Evolutionary conservation across 805 yeast species (phyloP).

Genomic region (Brettanomyces custersianus): DNA sequence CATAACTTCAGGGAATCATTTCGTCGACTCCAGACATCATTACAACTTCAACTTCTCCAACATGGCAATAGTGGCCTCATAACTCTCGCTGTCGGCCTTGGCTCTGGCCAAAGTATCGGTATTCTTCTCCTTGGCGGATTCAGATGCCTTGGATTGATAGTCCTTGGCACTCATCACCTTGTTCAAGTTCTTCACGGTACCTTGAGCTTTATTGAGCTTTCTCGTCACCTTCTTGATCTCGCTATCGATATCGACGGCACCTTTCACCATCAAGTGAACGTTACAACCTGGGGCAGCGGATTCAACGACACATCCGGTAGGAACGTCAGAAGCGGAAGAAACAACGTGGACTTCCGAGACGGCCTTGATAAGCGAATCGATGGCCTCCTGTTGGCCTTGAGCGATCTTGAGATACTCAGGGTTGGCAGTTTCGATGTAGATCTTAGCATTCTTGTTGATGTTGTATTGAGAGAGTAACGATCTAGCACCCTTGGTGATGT

Average conservation of each 20-base stretch:
- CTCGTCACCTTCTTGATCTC: constrained; percentile 77
- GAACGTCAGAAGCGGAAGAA: constrained; percentile 44
- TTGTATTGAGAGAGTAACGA: constrained; percentile 86
- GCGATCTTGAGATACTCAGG: constrained; percentile 43
- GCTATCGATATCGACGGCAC: constrained; percentile 85
- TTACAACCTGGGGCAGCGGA: constrained; percentile 73
- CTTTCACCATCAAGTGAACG: constrained; percentile 89
- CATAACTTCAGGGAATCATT: too few relatives aligned
- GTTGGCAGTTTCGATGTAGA: constrained; percentile 65
- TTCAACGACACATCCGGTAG: constrained; percentile 84
- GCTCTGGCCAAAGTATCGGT: constrained; percentile 56
- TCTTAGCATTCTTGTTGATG: constrained; percentile 80
- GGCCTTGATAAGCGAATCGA: constrained; percentile 86
- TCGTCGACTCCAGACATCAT: too few relatives aligned
- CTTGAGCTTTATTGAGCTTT: constrained; percentile 62
- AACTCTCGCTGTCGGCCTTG: constrained; percentile 83
- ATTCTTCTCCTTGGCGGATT: constrained; percentile 73
- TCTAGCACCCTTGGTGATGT: constrained; percentile 83
- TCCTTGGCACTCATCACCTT: constrained; percentile 66
- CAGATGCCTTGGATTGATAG: constrained; percentile 78
- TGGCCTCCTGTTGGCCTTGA: constrained; percentile 68
- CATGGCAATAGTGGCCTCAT: constrained; percentile 76
- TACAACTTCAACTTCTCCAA: constrained; percentile 69
- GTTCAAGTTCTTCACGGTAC: constrained; percentile 50
- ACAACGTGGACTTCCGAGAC: constrained; percentile 69